These are phyloP conservation scores for Ochromonadaceae sp. DNA, from an alignment of 352 stramenopile species.

Conservation along the genomic window DNA sequence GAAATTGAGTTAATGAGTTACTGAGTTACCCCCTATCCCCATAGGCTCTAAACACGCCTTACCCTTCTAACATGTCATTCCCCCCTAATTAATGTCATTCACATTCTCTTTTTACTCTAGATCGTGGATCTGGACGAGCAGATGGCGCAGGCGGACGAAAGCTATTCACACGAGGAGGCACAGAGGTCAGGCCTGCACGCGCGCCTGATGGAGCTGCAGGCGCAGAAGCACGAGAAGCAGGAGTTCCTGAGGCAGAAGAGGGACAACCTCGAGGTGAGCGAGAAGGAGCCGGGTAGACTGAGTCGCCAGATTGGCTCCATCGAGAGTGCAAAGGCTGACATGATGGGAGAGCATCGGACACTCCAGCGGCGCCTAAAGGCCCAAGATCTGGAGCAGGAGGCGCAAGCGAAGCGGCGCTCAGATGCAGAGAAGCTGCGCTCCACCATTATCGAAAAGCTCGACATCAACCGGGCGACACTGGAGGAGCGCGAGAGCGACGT, in stretches of 20 bases:
- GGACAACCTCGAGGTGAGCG: slow-evolving; percentile 37
- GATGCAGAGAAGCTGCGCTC: slow-evolving; percentile 56
- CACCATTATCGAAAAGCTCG: slow-evolving; percentile 58
- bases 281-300: slow-evolving; percentile 41
- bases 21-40: slow-evolving; percentile 42
- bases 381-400: slow-evolving; percentile 35
- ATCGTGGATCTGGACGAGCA: slow-evolving; percentile 31
- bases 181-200: background rate
- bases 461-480: slow-evolving; percentile 67
- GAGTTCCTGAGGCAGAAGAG: background rate
- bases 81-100: background rate
- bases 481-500: slow-evolving; percentile 73
- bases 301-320: slow-evolving; percentile 56
- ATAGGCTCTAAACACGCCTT: too few species aligned
- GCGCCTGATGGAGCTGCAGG: background rate
- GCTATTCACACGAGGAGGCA: background rate
- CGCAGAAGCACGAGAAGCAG: background rate
- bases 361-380: slow-evolving; percentile 32
- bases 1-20: slow-evolving; percentile 47
- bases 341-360: slow-evolving; percentile 48
- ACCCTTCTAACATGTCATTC: background rate
- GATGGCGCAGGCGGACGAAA: slow-evolving; percentile 42
- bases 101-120: slow-evolving; percentile 7
- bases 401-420: slow-evolving; percentile 40
- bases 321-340: slow-evolving; percentile 46